Evolutionary conservation across 768 basidiomycete genomes (phyloP), one percentile per base, ranked within the genome.

Genomic region (Rubroboletus satanas): DNA sequence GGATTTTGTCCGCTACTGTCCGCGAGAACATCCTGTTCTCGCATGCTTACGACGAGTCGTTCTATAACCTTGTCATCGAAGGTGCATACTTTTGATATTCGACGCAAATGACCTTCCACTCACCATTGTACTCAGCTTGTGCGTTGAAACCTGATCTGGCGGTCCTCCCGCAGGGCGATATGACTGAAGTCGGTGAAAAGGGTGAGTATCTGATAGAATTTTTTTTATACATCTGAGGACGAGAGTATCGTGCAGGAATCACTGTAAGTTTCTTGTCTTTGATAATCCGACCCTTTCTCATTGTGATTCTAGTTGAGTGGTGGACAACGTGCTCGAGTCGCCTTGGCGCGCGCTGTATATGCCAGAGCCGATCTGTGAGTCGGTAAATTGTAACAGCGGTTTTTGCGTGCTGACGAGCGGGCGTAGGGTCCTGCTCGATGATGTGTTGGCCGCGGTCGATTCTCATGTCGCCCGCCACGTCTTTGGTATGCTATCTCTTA

Each of bases 1-100:
- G 88, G 89, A 83, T 97, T 42, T 79, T 95, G 70, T 92, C 90
- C 2, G 83, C 90, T 0, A 86, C 90, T 2, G 81, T 98, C 47
- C 82, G 87, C 36, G 90, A 93, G 41, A 98, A 98, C 64, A 98
- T 98, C 56, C 66, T 91, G 33, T 98, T 98, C 73, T 93, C 87
- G 10, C 89, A 95, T 69, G 80, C 85, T 61, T 97, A 87, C 57
- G 93, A 98, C 49, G 86, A 89, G 57, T 77, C 76, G 0, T 96
- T 92, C 61, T 96, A 95, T 62, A 80, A 89, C 51, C 65, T 85
- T 15, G 92, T 94, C 5, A 69, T 94, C 5, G 90, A 93, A 74
- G 88, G 90, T 86, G 43, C 5, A 49, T 45, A 2, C 12, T 33
- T 45, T 29, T 18, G 38, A 17, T 8, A 1, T 48, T 23, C 0